Evolutionary conservation across 2,329 filamentous ascomycete genomes (phyloP).

Genomic region (Scedosporium apiospermum): DNA sequence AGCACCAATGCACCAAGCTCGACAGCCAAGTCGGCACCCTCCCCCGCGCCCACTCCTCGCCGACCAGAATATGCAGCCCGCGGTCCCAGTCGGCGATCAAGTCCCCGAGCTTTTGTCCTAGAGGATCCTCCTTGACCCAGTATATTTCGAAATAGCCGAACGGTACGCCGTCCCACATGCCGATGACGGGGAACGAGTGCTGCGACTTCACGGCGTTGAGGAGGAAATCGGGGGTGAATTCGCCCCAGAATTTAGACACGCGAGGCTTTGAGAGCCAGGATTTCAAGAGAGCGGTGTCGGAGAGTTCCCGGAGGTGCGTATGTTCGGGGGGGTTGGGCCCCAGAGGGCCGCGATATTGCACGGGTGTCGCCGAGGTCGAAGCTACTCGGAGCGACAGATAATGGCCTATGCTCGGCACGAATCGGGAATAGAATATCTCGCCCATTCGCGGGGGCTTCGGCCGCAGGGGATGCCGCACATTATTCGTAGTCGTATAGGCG

Average conservation of each 20-base stretch:
- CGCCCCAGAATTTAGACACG: constrained; percentile 78
- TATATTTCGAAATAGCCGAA: constrained; percentile 98
- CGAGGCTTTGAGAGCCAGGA: constrained; percentile 84
- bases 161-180: constrained; percentile 86
- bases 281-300: constrained; percentile 56
- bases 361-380: constrained; percentile 53
- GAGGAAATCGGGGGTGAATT: constrained; percentile 57
- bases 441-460: constrained; percentile 85
- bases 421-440: constrained; percentile 84
- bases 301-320: constrained; percentile 21
- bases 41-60: constrained; percentile 85
- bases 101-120: constrained; percentile 60
- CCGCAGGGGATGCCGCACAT: constrained; percentile 74
- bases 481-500: constrained; percentile 71
- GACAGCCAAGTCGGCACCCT: constrained; percentile 75
- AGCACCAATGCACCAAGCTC: constrained; percentile 79
- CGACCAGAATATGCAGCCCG: constrained; percentile 79
- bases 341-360: constrained; percentile 53
- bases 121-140: constrained; percentile 86
- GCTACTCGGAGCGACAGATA: constrained; percentile 87
- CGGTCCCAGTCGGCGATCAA: constrained; percentile 72
- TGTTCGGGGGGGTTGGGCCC: constrained; percentile 24
- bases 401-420: constrained; percentile 69
- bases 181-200: constrained; percentile 85
- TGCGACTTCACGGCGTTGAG: constrained; percentile 50